Evolutionary conservation across 169 alveolate species (phyloP), one percentile per base, ranked within the genome.

Genomic region (Eimeria mitis): DNA sequence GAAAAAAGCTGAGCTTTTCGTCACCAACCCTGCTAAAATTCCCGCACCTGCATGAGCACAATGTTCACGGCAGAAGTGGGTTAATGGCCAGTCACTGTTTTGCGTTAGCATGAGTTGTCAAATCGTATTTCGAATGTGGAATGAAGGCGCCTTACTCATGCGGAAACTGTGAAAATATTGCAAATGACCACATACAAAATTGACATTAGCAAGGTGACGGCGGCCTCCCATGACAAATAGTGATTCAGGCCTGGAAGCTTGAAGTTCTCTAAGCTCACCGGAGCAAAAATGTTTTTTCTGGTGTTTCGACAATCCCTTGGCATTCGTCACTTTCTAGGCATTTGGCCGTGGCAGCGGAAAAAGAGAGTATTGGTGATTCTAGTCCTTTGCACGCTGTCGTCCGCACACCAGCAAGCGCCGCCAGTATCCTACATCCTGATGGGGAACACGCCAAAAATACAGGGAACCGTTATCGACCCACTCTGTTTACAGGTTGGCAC

Each of bases 241-340:
- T 40, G 34, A 13, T 6, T 73, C 40, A 0, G 4, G 19, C 49
- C 6, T 31, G 40, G 37, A n/a, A 0, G 25, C 16, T 40, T 44
- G 16, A 79, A 0, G 25, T 9, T 34, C 28, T 25, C 6, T 31
- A 37, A 14, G 25, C 94, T 23, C 13, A 87, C 94, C 94, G 63
- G 70, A 87, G 94, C 49, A 65, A 16, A 61, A 87, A 87, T 7
- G 94, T 65, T 14, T 75, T 61, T 42, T 87, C 84, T 31, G 94
- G 79, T n/a, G 83, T 87, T 31, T 87, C 94, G 34, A 87, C 94
- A 37, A 87, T 63, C 68, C 94, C 94, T 44, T 87, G 83, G 68
- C 94, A 87, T 14, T 63, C 83, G 9, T 87, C 83, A 8, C 28
- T 61, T 19, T 63, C 75, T 31, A 87, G 37, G 94, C 94, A 87